A percentile compares a stretch with the other conserved stretches of the same genome.
These are phyloP conservation scores for Botrytis paeoniae DNA, from an alignment of 2,329 filamentous ascomycete genomes.

Conservation along the genomic window DNA sequence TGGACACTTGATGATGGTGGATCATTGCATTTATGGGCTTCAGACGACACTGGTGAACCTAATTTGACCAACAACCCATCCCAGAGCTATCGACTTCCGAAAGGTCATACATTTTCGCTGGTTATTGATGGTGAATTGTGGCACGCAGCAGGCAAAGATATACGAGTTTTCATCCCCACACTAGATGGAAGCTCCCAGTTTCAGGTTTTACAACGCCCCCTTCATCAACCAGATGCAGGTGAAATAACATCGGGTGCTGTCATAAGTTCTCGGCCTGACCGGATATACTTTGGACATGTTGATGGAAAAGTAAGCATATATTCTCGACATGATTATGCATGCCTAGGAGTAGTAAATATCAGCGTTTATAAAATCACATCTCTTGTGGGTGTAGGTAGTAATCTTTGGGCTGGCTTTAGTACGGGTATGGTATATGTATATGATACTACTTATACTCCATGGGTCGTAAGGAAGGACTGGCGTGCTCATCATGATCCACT, in stretches of 20 bases:
- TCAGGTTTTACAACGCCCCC: conserved; percentile 68
- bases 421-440: conserved; percentile 93
- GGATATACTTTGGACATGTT: conserved; percentile 84
- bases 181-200: conserved; percentile 66
- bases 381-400: conserved; percentile 73
- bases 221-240: conserved; percentile 70
- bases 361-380: conserved; percentile 95
- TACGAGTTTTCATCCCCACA: conserved; percentile 78
- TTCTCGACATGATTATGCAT: conserved; percentile 69
- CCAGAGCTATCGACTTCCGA: conserved; percentile 73
- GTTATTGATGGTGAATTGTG: conserved; percentile 82
- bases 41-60: conserved; percentile 68
- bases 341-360: conserved; percentile 76
- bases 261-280: conserved; percentile 69
- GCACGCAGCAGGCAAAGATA: conserved; percentile 83
- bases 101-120: conserved; percentile 83
- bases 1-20: conserved; percentile 94
- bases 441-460: conserved; percentile 77
- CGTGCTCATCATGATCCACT: conserved; percentile 77
- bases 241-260: conserved; percentile 84
- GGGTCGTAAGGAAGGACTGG: conserved; percentile 94
- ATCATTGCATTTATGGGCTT: conserved; percentile 81
- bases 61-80: conserved; percentile 69
- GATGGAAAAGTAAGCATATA: conserved; percentile 97
- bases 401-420: conserved; percentile 92